These are phyloP conservation scores for Tremella yokohamensis DNA, from an alignment of 768 basidiomycete genomes.

Conservation along the genomic window DNA sequence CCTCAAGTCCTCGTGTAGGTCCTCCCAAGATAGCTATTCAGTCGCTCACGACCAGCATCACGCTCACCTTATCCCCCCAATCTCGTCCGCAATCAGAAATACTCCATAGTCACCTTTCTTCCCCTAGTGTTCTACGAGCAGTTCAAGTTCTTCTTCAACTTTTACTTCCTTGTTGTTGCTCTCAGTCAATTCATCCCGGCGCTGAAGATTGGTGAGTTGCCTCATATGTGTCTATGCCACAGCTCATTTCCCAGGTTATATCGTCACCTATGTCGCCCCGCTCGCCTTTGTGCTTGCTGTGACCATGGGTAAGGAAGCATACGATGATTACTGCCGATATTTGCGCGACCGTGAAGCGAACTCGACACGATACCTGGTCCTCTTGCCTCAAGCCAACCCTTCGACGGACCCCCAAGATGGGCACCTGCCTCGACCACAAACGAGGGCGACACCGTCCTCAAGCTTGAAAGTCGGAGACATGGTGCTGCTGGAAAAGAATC, in stretches of 20 bases:
- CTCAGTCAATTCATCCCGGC: slow-evolving; percentile 93
- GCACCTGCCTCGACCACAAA: slow-evolving; percentile 29
- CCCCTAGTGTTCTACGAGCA: slow-evolving; percentile 97
- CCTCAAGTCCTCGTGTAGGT: slow-evolving; percentile 28
- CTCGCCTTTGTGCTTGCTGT: slow-evolving; percentile 90
- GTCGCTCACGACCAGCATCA: slow-evolving; percentile 8
- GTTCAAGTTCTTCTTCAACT: slow-evolving; percentile 99
- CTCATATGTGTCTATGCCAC: neutral
- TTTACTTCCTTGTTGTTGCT: slow-evolving; percentile 95
- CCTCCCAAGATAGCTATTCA: neutral
- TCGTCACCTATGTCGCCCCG: slow-evolving; percentile 91
- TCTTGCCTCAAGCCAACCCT: slow-evolving; percentile 57
- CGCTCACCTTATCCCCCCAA: slow-evolving; percentile 63
- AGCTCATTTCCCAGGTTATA: slow-evolving; percentile 65
- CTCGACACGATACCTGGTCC: slow-evolving; percentile 79
- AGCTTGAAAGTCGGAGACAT: slow-evolving; percentile 86
- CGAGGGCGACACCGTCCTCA: slow-evolving; percentile 80
- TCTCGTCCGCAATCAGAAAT: slow-evolving; percentile 95
- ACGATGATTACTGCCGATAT: slow-evolving; percentile 94
- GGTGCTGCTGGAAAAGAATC: slow-evolving; percentile 89
- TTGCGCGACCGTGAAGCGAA: slow-evolving; percentile 91
- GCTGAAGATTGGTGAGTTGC: slow-evolving; percentile 77
- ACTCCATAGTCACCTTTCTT: slow-evolving; percentile 92
- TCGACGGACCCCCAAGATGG: slow-evolving; percentile 17
- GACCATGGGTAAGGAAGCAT: slow-evolving; percentile 98